These are phyloP conservation scores for Beauveria brongniartii DNA, from an alignment of 2,329 filamentous ascomycete species.

Conservation along the genomic window DNA sequence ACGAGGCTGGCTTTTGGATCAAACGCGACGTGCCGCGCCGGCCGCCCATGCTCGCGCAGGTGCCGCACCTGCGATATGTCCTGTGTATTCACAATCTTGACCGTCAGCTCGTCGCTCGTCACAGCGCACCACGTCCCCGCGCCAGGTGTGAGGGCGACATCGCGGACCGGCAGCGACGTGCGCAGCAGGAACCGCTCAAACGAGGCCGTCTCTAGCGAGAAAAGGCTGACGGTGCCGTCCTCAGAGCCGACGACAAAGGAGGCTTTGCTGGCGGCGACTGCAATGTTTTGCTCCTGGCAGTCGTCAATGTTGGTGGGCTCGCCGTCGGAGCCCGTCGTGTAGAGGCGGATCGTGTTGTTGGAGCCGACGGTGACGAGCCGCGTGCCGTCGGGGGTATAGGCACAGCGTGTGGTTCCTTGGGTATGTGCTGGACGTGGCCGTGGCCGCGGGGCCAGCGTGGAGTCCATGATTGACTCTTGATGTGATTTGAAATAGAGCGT, in stretches of 20 bases:
- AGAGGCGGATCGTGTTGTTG: slow-evolving; percentile 89
- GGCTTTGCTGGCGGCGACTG: slow-evolving; percentile 66
- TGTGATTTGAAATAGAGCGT: not conserved
- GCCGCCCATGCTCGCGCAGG: slow-evolving; percentile 73
- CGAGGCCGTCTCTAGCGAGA: slow-evolving; percentile 64
- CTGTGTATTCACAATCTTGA: slow-evolving; percentile 77
- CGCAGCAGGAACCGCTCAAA: slow-evolving; percentile 80
- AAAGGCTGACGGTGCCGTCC: slow-evolving; percentile 92
- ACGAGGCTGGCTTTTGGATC: slow-evolving; percentile 70
- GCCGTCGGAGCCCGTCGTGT: slow-evolving; percentile 83
- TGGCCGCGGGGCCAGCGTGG: slow-evolving; percentile 36
- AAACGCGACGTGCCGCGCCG: slow-evolving; percentile 88
- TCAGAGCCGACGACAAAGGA: slow-evolving; percentile 88
- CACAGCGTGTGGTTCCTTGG: slow-evolving; percentile 75
- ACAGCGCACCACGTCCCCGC: slow-evolving; percentile 86
- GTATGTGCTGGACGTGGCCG: slow-evolving; percentile 68
- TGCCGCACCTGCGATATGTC: slow-evolving; percentile 71
- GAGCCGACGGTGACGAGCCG: slow-evolving; percentile 86
- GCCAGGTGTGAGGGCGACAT: slow-evolving; percentile 60
- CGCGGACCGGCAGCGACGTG: slow-evolving; percentile 76
- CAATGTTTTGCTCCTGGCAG: slow-evolving; percentile 76
- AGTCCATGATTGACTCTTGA: slow-evolving; percentile 10
- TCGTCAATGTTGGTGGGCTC: slow-evolving; percentile 92
- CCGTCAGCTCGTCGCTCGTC: slow-evolving; percentile 89
- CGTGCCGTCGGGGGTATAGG: slow-evolving; percentile 82